Percentiles rank a stretch among this genome's conserved stretches.
These are phyloP conservation scores for Didymella pomorum DNA, from an alignment of 2,329 filamentous ascomycete species.

Conservation along the genomic window DNA sequence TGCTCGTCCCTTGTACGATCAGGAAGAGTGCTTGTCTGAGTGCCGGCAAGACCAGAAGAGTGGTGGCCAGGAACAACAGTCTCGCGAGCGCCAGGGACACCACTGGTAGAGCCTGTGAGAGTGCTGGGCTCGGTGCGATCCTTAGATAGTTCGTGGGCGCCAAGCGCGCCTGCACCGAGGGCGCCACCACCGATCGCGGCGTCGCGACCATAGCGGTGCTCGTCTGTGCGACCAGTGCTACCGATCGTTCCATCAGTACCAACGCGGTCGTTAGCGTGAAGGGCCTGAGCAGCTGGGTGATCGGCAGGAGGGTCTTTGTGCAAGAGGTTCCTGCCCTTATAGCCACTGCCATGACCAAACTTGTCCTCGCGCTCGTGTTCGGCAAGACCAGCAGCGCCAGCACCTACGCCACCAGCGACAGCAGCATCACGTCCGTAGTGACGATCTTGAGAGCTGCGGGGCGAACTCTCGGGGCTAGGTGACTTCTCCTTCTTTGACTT, in stretches of 20 bases:
- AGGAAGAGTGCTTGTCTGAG: slow-evolving; percentile 12
- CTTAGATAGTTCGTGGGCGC: slow-evolving; percentile 16
- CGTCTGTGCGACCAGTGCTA: slow-evolving; percentile 1
- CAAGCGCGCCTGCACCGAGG: slow-evolving; percentile 42
- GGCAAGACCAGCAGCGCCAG: slow-evolving; percentile 28
- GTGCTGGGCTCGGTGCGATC: slow-evolving; percentile 7
- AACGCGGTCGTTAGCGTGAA: slow-evolving; percentile 16
- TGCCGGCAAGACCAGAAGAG: slow-evolving; percentile 1
- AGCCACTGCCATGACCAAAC: slow-evolving; percentile 23
- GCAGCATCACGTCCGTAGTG: slow-evolving; percentile 38
- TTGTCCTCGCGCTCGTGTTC: slow-evolving; percentile 12
- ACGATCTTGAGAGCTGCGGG: slow-evolving; percentile 32
- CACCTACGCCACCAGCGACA: slow-evolving; percentile 29
- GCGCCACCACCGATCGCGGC: slow-evolving; percentile 42
- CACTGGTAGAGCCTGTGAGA: not conserved
- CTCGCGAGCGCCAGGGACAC: slow-evolving; percentile 1
- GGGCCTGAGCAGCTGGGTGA: slow-evolving; percentile 42
- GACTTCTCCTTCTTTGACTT: slow-evolving; percentile 52
- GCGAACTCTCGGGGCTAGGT: slow-evolving; percentile 27
- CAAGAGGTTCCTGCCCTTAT: slow-evolving; percentile 47
- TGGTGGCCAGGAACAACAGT: slow-evolving; percentile 1
- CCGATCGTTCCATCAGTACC: slow-evolving; percentile 9
- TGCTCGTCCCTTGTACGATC: slow-evolving; percentile 25
- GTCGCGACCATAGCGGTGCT: slow-evolving; percentile 37
- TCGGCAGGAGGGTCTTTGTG: slow-evolving; percentile 54